Conservation (phyloP, 176 grass and related monocot genomes). For the Miscanthus lutarioriparius region DNA sequence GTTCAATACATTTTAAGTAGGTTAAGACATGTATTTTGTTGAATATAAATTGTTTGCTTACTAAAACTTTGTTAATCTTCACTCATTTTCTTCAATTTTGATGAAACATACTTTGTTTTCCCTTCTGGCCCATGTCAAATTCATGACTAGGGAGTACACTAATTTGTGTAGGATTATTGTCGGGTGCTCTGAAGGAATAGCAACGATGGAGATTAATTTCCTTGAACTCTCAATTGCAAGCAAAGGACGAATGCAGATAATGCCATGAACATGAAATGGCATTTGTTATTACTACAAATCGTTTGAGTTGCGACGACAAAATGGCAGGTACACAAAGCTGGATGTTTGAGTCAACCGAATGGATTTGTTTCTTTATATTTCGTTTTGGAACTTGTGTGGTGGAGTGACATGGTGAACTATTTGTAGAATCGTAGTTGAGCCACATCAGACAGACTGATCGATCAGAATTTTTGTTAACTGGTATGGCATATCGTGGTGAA, state of each 20-base stretch:
- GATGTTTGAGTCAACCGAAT: neutral
- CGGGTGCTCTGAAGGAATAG: slow-evolving; percentile 64
- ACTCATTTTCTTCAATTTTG: neutral
- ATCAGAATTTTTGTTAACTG: neutral
- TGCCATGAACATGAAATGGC: neutral
- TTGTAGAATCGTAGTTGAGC: neutral
- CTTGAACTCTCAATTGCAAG: slow-evolving; percentile 44
- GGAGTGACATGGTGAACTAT: neutral
- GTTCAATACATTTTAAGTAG: neutral
- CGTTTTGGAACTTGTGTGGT: neutral
- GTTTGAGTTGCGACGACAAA: neutral
- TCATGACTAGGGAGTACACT: neutral
- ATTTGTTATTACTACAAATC: neutral
- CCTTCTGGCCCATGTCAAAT: neutral
- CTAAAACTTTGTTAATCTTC: neutral
- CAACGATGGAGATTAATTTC: slow-evolving; percentile 51
- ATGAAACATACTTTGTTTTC: neutral
- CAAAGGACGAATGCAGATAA: neutral
- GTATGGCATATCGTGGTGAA: too few relatives aligned
- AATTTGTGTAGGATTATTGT: slow-evolving; percentile 47
- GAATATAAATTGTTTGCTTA: neutral
- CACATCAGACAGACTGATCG: neutral
- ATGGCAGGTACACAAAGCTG: neutral
- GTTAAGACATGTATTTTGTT: neutral
- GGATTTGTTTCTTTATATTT: neutral